These are phyloP conservation scores for Triticum aestivum DNA, from an alignment of 176 grass and related monocot species.

Conservation along the genomic window IWGSC_CS_RefSeq_v2.1 NC_057813.1:710092313-710092812, in stretches of 20 bases:
- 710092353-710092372: too few species aligned
- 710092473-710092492: background rate
- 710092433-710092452: background rate
- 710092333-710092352: too few species aligned
- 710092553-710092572: background rate
- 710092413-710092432: conserved; percentile 1
- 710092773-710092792: background rate
- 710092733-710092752: background rate
- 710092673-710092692: background rate
- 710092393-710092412: background rate
- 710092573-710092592: background rate
- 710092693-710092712: background rate
- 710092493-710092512: background rate
- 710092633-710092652: too few species aligned
- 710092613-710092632: background rate
- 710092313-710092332: too few species aligned
- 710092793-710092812: background rate
- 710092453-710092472: background rate
- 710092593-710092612: background rate
- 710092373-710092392: background rate
- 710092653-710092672: background rate
- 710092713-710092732: background rate
- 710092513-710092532: background rate
- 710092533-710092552: background rate
- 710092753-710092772: background rate